Base-by-base conservation (phyloP, 768 basidiomycete species). In the Boletus vinaceobasis region DNA sequence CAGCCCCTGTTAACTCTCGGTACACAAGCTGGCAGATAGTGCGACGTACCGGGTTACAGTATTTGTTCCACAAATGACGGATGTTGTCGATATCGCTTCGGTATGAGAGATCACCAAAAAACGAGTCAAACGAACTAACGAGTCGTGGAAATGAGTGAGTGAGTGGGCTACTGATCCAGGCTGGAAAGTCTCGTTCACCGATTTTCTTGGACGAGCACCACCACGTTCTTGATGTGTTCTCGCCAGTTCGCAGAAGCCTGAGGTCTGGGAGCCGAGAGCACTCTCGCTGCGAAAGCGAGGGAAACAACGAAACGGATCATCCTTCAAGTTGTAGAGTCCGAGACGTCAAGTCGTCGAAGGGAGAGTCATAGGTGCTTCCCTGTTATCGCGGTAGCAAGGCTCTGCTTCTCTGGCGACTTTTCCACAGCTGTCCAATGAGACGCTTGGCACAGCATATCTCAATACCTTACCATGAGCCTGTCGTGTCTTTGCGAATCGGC, bases 71-170 rank as follows among this genome's bases (percentile, higher is more conserved):
- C 42, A 60, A 19, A 37, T 65, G n/a, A n/a, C 65, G 65, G 10
- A 67, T 42, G 46, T 66, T 66, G 42, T 67, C 26, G 37, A 66
- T 56, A 21, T 66, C 65, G 21, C 17, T 33, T 9, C 65, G 60
- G 40, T 62, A 67, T 2, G 65, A 67, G 46, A 66, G 65, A 21
- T 66, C 62, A 11, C 65, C 65, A 48, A 65, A 67, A 52, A 65
- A 58, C 27, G 54, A 62, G 54, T 67, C 65, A 23, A 67, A 65
- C 7, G 65, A 67, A 2, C 65, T 65, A 36, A 37, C 5, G 8
- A 29, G 19, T 37, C n/a, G 2, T 10, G 8, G 40, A 1, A 4
- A 8, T 48, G 14, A 48, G 48, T 50, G 26, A 32, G 14, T 44
- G 14, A 2, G 31, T 7, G 3, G 2, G 14, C 10, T 11, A 38